phyloP scores from a whole-genome alignment of 768 basidiomycete genomes.

The Xerocomellus chrysenteron region DNA sequence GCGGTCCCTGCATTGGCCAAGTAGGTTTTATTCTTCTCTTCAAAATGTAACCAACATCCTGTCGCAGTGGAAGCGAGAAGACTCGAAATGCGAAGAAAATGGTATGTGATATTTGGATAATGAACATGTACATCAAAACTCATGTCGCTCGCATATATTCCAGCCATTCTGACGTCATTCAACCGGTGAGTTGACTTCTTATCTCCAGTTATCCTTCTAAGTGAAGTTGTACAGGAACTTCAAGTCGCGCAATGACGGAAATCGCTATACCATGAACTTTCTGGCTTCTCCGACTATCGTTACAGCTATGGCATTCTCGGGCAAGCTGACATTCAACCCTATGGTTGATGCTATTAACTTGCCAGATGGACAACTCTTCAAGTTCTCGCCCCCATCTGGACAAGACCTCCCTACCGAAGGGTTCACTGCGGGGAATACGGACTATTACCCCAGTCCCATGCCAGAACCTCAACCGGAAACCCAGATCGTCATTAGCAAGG shows the following conservation, averaged over 20 bases:
- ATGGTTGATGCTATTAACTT: conserved; percentile 68
- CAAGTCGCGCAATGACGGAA: conserved; percentile 97
- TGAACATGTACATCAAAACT: not conserved
- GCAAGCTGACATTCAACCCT: conserved; percentile 92
- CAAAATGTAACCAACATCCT: conserved; percentile 5
- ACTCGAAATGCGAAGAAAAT: conserved; percentile 86
- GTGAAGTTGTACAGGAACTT: conserved; percentile 50
- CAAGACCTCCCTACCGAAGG: conserved; percentile 81
- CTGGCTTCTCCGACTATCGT: conserved; percentile 95
- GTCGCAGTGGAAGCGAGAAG: conserved; percentile 86
- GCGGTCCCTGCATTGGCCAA: conserved; percentile 98
- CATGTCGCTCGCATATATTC: not conserved
- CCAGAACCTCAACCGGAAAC: conserved; percentile 78
- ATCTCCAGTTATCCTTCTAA: not conserved
- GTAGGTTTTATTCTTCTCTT: conserved; percentile 35
- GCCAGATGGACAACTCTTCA: conserved; percentile 76
- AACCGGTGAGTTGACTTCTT: conserved; percentile 61
- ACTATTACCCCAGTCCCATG: conserved; percentile 73
- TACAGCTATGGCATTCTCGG: conserved; percentile 96
- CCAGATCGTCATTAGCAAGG: conserved; percentile 70
- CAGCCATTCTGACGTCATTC: conserved; percentile 96
- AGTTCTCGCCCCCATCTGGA: conserved; percentile 81
- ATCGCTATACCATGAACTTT: conserved; percentile 94
- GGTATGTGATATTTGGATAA: conserved; percentile 45
- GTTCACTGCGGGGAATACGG: conserved; percentile 70